Percentiles rank a stretch among this genome's conserved stretches.
phyloP scores from a whole-genome alignment of 345 rosid genomes.

The Arabidopsis arenosa region DNA sequence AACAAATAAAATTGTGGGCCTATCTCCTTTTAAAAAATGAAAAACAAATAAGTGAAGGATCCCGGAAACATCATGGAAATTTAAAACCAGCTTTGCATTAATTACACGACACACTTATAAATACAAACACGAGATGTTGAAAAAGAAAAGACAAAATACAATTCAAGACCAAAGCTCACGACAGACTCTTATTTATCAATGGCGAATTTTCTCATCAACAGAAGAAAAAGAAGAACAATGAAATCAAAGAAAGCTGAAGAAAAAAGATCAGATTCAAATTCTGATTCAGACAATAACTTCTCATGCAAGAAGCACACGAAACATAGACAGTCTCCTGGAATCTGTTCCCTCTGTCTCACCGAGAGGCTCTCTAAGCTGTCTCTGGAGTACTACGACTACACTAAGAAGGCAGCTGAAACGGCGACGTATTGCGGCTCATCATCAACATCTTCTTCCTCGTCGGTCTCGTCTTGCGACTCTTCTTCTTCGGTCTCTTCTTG shows the following conservation, averaged over 20 bases:
- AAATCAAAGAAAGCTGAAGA: constrained; percentile 28
- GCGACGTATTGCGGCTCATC: constrained; percentile 24
- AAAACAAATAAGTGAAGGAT: constrained; percentile 19
- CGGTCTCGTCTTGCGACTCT: constrained; percentile 39
- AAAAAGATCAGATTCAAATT: constrained; percentile 38
- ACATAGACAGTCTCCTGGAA: constrained; percentile 46
- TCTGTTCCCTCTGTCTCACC: constrained; percentile 45
- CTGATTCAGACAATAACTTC: constrained; percentile 39
- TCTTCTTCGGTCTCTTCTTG: constrained; percentile 45
- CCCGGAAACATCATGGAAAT: constrained; percentile 41
- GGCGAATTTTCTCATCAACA: constrained; percentile 41
- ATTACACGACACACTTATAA: constrained; percentile 32
- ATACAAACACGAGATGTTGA: constrained; percentile 28
- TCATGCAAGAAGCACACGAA: constrained; percentile 47
- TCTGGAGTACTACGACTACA: constrained; percentile 30
- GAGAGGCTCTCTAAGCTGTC: constrained; percentile 43
- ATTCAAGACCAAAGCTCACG: constrained; percentile 24
- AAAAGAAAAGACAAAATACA: not conserved
- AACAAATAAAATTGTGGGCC: constrained; percentile 20
- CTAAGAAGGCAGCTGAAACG: constrained; percentile 32
- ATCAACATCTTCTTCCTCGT: constrained; percentile 35
- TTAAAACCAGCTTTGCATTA: constrained; percentile 40
- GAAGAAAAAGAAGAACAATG: constrained; percentile 22
- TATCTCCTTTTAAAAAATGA: not conserved
- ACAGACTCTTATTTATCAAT: constrained; percentile 32